These are phyloP conservation scores for Protea cynaroides DNA, from an alignment of 164 flowering plant genomes.

Conservation along the genomic window DNA sequence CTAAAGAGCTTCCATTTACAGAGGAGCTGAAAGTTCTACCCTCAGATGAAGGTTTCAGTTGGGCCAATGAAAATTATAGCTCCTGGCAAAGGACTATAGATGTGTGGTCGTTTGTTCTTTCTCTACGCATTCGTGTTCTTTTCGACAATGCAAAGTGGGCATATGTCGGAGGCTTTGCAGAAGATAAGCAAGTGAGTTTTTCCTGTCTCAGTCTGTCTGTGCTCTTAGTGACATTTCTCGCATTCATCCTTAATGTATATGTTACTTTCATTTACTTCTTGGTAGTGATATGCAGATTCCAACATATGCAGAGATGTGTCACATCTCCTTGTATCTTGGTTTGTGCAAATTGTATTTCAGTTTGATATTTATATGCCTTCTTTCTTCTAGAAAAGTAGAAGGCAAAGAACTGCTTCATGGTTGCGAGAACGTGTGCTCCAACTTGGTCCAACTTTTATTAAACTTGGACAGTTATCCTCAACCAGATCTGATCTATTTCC, in stretches of 20 bases:
- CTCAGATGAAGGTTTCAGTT: conserved; percentile 78
- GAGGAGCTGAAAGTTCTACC: conserved; percentile 69
- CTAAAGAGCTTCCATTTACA: conserved; percentile 41
- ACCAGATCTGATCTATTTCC: conserved; percentile 97
- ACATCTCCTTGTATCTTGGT: not conserved
- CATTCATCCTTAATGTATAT: too few relatives aligned
- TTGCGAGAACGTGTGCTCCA: conserved; percentile 76
- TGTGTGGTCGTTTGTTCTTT: conserved; percentile 80
- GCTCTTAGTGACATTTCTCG: not conserved
- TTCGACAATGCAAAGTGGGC: conserved; percentile 91
- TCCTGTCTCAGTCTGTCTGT: not conserved
- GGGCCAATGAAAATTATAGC: conserved; percentile 87
- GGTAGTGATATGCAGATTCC: not conserved
- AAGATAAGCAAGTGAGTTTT: conserved; percentile 73
- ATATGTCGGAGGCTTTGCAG: conserved; percentile 73
- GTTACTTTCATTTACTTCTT: not conserved
- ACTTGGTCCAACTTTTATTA: conserved; percentile 96
- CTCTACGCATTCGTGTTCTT: conserved; percentile 65
- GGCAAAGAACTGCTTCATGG: conserved; percentile 84
- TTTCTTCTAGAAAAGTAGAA: conserved; percentile 54
- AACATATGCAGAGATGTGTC: not conserved
- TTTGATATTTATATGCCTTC: conserved; percentile 4
- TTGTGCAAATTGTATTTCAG: not conserved
- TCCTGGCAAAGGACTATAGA: conserved; percentile 64
- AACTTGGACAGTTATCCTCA: conserved; percentile 88